Base-by-base conservation (phyloP, 2,329 filamentous ascomycete species). In the Knufia petricola region DNA sequence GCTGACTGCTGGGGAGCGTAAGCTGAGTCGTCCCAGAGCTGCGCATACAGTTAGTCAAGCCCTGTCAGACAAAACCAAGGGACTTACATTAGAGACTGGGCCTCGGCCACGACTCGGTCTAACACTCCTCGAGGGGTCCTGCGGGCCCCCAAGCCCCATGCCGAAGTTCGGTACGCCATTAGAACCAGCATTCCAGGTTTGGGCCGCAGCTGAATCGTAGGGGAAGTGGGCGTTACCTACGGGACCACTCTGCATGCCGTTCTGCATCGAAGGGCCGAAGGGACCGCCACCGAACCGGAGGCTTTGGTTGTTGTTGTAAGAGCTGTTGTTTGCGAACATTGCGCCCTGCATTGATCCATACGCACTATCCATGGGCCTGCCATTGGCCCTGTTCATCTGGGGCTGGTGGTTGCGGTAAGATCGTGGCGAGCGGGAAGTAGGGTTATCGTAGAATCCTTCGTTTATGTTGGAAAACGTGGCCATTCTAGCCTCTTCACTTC, bases 141-240 rank as follows among this genome's bases (percentile, higher is more conserved):
- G 38, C 15, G 23, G 40, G 15, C 24, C 46, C 20, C 49, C 50
- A 46, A 55, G 49, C n/a, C 80, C 68, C 58, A 73, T 75, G 41
- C 74, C 70, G 49, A 69, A 68, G 54, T 76, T 72, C 64, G 81
- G 63, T 60, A 82, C 69, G 63, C 76, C 67, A 58, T 77, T 72
- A 78, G 75, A 81, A 48, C 80, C 79, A 55, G 87, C 82, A 64
- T 82, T 86, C 88, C 88, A 95, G 17, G 83, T 81, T 61, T 87
- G 84, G n/a, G 76, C 74, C n/a, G 70, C 68, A 50, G 72, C 70
- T 62, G 81, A 79, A 61, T 88, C 86, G 58, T 89, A 84, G 50
- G 74, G 76, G 55, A 86, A 83, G 46, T 71, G 71, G 31, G 52
- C 50, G 49, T 74, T 78, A 49, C 70, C 72, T 54, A 74, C 73